phyloP scores from a whole-genome alignment of 345 rosid species.

The Trapa bicornis region DNA sequence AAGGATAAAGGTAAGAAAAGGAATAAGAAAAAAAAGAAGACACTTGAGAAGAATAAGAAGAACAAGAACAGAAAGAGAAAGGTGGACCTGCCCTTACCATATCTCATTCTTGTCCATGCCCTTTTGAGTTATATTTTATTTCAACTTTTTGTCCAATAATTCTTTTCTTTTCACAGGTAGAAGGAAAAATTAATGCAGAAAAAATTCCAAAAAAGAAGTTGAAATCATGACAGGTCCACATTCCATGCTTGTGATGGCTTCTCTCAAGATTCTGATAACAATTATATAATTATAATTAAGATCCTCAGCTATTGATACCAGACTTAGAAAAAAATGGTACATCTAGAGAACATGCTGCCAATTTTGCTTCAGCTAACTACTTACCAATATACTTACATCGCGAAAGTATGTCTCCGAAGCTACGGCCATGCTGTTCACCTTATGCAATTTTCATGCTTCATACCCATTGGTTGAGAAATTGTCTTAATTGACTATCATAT shows the following conservation, averaged over 20 bases:
- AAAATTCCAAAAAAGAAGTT: slow-evolving; percentile 12
- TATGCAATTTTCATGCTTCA: background rate
- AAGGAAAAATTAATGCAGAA: background rate
- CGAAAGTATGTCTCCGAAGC: too few species aligned
- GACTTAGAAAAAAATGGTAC: background rate
- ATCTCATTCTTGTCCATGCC: background rate
- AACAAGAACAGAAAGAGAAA: slow-evolving; percentile 12
- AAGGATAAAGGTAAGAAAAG: slow-evolving; percentile 8
- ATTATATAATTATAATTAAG: background rate
- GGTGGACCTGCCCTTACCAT: slow-evolving; percentile 1
- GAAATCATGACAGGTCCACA: background rate
- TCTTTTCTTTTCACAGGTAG: background rate
- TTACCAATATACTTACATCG: too few species aligned
- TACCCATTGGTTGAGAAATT: background rate
- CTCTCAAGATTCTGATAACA: background rate
- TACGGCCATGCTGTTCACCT: background rate
- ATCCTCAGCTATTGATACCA: background rate
- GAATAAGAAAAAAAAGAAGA: slow-evolving; percentile 2
- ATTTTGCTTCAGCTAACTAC: background rate
- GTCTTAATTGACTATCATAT: too few species aligned
- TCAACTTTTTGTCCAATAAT: background rate
- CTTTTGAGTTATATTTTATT: background rate
- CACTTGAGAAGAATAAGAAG: slow-evolving; percentile 4
- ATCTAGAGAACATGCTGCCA: background rate
- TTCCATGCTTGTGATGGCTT: background rate